Percentiles rank a stretch among this genome's conserved stretches.
Evolutionary conservation across 2,329 filamentous ascomycete genomes (phyloP).

Genomic region (Aspergillus cejpii): DNA sequence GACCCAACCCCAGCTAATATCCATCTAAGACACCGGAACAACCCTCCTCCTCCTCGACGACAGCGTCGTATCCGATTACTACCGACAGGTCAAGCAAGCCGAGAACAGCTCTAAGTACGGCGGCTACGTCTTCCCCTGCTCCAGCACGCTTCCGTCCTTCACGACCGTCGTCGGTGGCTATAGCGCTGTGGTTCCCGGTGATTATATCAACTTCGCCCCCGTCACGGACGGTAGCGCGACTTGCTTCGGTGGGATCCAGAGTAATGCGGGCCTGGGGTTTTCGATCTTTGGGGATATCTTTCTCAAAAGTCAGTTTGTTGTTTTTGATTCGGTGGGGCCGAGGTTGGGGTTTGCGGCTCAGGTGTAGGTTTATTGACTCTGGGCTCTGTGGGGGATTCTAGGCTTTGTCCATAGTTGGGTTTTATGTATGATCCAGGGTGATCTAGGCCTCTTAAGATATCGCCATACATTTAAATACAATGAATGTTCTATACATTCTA

Average conservation of each 20-base stretch:
- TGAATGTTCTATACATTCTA: no score
- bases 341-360: conserved; percentile 46
- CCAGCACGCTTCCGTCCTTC: conserved; percentile 48
- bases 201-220: conserved; percentile 51
- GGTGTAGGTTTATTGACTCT: conserved; percentile 18
- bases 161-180: conserved; percentile 47
- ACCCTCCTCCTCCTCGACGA: conserved; percentile 57
- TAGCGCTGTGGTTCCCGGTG: conserved; percentile 47
- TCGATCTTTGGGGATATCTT: conserved; percentile 73
- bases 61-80: conserved; percentile 53
- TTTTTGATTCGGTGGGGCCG: conserved; percentile 55
- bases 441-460: no score
- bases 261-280: conserved; percentile 50
- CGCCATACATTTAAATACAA: no score
- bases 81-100: conserved; percentile 50
- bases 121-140: conserved; percentile 52
- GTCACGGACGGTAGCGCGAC: conserved; percentile 30
- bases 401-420: background rate
- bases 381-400: no score
- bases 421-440: no score
- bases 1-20: no score
- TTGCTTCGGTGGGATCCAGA: conserved; percentile 75
- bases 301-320: conserved; percentile 68
- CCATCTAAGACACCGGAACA: conserved; percentile 56
- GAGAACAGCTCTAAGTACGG: conserved; percentile 44